These are phyloP conservation scores for Claviceps spartinae DNA, from an alignment of 2,329 filamentous ascomycete genomes.

Conservation along the genomic window DNA sequence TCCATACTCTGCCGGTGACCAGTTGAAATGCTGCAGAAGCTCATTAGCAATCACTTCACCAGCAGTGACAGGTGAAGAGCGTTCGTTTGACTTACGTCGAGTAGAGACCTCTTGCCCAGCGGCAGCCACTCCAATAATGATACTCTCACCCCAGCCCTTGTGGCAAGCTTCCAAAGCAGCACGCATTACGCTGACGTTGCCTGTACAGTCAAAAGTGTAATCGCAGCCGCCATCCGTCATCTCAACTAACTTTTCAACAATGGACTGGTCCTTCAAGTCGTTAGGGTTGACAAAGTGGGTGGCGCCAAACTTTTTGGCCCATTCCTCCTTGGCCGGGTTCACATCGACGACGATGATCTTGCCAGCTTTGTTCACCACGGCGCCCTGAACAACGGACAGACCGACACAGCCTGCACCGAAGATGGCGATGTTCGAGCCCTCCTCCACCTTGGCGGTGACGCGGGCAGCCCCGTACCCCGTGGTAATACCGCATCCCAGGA, in stretches of 20 bases:
- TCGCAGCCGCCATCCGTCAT: slow-evolving; percentile 97
- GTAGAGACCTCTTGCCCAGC: slow-evolving; percentile 93
- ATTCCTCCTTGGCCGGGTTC: slow-evolving; percentile 82
- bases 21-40: slow-evolving; percentile 73
- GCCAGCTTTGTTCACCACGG: slow-evolving; percentile 66
- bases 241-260: slow-evolving; percentile 87
- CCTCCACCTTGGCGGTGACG: slow-evolving; percentile 84
- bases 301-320: slow-evolving; percentile 87
- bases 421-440: slow-evolving; percentile 77
- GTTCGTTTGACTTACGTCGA: slow-evolving; percentile 52
- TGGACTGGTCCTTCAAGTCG: slow-evolving; percentile 62
- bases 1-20: slow-evolving; percentile 95
- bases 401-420: slow-evolving; percentile 96
- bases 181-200: slow-evolving; percentile 92
- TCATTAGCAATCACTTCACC: not conserved
- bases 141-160: slow-evolving; percentile 98
- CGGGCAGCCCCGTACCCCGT: slow-evolving; percentile 93
- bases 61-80: not conserved
- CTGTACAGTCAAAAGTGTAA: slow-evolving; percentile 99
- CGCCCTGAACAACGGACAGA: slow-evolving; percentile 87
- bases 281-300: slow-evolving; percentile 94
- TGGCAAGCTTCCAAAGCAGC: slow-evolving; percentile 94
- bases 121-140: slow-evolving; percentile 93
- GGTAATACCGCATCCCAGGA: slow-evolving; percentile 96
- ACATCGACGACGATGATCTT: slow-evolving; percentile 65